Base-by-base conservation (phyloP, 2,329 filamentous ascomycete species). In the Sporothrix sp. region DNA sequence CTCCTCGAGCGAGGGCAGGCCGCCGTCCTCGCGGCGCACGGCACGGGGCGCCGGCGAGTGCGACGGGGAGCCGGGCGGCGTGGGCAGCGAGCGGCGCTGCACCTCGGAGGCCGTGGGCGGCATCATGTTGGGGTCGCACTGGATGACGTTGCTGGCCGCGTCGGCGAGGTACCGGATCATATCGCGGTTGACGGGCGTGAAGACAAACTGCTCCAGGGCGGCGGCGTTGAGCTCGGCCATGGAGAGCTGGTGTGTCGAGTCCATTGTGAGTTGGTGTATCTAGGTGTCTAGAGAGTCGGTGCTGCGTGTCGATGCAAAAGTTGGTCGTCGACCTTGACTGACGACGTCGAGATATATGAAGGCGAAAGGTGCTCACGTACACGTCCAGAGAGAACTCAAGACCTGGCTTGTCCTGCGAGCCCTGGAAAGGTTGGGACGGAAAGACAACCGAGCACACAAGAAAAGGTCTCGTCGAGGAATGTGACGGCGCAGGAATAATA, bases 191-290 rank as follows among this genome's bases (percentile, higher is more conserved):
- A 93, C 87, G 9, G 83, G 82, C 59, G 79, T 77, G 68, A 84
- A 87, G 70, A 93, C 79, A 65, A 93, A 91, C 61, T 85, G 78
- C 61, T 90, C 85, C 57, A 93, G 75, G 45, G 87, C 87, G 49
- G 76, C 76, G 65, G 82, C 79, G 72, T 89, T 89, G 62, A 81
- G 74, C 67, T 80, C 74, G 55, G 68, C 68, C 62, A 68, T 65
- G 63, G 66, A 66, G 61, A 78, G 63, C 66, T 66, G 62, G 75
- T 67, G 54, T 66, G 66, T 50, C 57, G 71, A 71, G 57, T 70
- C 68, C 74, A 77, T 78, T 58, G 47, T 64, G 59, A 56, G n/a
- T n/a, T n/a, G n/a, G n/a, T n/a, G n/a, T n/a, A n/a, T n/a, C n/a
- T n/a, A n/a, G n/a, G n/a, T n/a, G n/a, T n/a, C n/a, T n/a, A n/a